A percentile compares a stretch with the other conserved stretches of the same genome.
Conservation (phyloP, 768 basidiomycete species). For the Lyophyllum shimeji region DNA sequence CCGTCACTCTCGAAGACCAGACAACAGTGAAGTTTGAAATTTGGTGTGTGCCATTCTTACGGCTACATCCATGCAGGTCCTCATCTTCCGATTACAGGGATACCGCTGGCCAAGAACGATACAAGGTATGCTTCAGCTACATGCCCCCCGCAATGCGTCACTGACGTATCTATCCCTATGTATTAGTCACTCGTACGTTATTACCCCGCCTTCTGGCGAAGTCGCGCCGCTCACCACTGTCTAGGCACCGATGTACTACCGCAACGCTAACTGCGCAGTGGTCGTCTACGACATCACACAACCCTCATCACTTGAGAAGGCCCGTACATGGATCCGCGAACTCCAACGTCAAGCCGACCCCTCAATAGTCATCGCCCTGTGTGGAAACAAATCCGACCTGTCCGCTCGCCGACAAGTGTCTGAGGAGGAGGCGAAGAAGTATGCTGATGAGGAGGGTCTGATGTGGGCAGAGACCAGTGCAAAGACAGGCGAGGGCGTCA, state of each 20-base stretch:
- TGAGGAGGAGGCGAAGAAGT: slow-evolving; percentile 88
- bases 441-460: slow-evolving; percentile 87
- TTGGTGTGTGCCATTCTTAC: slow-evolving; percentile 62
- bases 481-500: slow-evolving; percentile 84
- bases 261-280: slow-evolving; percentile 91
- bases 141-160: slow-evolving; percentile 11
- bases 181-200: slow-evolving; percentile 41
- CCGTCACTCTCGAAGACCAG: slow-evolving; percentile 85
- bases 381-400: slow-evolving; percentile 94
- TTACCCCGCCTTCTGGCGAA: slow-evolving; percentile 8
- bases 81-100: slow-evolving; percentile 55
- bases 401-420: slow-evolving; percentile 81
- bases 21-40: slow-evolving; percentile 98
- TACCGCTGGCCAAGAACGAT: slow-evolving; percentile 94
- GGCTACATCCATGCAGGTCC: background rate
- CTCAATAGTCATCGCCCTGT: slow-evolving; percentile 92
- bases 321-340: slow-evolving; percentile 94
- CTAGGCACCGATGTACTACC: slow-evolving; percentile 95
- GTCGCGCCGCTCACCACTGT: background rate
- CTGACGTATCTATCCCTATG: slow-evolving; percentile 7
- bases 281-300: slow-evolving; percentile 98
- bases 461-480: slow-evolving; percentile 94
- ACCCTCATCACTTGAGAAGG: slow-evolving; percentile 88
- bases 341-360: slow-evolving; percentile 98
- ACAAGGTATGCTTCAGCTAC: slow-evolving; percentile 60